Conservation (phyloP, 2,329 filamentous ascomycete genomes). For the Coniosporium tulheliwenetii region DNA sequence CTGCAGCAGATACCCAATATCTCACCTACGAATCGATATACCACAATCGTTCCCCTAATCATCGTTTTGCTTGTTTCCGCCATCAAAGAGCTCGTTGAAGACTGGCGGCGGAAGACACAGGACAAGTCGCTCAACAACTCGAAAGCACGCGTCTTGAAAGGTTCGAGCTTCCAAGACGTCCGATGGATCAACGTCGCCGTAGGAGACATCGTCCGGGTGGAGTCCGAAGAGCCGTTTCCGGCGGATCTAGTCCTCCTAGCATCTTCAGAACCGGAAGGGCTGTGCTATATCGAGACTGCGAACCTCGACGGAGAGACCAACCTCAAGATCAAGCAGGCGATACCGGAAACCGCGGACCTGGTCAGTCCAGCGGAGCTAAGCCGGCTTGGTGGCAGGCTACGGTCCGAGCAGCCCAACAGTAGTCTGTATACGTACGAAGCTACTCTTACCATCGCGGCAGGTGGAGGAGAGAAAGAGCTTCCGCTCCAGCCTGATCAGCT, state of each 20-base stretch:
- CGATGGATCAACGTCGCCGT: conserved; percentile 91
- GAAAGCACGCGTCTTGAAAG: conserved; percentile 66
- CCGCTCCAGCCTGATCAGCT: conserved; percentile 84
- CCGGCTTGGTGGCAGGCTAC: conserved; percentile 68
- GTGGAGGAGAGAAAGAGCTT: conserved; percentile 85
- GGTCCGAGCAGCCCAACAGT: conserved; percentile 95
- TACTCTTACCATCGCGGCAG: conserved; percentile 77
- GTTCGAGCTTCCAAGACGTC: conserved; percentile 68
- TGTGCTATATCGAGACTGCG: conserved; percentile 97
- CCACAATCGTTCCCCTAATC: conserved; percentile 84
- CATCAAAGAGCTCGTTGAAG: conserved; percentile 85
- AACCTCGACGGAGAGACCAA: conserved; percentile 98
- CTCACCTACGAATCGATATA: conserved; percentile 88
- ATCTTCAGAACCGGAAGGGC: conserved; percentile 88
- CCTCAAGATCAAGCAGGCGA: conserved; percentile 93
- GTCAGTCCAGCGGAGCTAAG: conserved; percentile 79
- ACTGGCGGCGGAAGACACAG: conserved; percentile 75
- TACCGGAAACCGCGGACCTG: conserved; percentile 78
- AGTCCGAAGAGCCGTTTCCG: conserved; percentile 90
- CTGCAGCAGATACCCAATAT: conserved; percentile 92
- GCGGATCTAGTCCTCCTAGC: conserved; percentile 85
- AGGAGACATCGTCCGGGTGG: conserved; percentile 81
- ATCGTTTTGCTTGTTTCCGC: conserved; percentile 91
- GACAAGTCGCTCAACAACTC: conserved; percentile 81
- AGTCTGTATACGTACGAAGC: conserved; percentile 97